phyloP scores from a whole-genome alignment of 192 early-diverging fungal genomes.

The Entophlyctis helioformis region DNA sequence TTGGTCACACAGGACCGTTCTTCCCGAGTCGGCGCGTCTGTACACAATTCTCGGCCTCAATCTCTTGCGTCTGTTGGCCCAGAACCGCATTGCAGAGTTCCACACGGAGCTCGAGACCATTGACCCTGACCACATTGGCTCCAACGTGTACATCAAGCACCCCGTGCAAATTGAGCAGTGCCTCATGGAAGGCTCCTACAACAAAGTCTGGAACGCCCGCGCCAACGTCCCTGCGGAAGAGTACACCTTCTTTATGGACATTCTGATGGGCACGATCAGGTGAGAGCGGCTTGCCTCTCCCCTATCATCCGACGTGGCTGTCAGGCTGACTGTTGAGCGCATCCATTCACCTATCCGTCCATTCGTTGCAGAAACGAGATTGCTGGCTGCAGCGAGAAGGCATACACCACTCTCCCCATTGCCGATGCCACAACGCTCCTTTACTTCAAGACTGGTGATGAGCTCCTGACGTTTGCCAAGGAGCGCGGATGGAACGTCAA shows the following conservation, averaged over 20 bases:
- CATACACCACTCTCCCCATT: conserved; percentile 73
- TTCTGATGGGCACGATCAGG: conserved; percentile 87
- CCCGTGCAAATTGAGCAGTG: conserved; percentile 91
- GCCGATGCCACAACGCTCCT: conserved; percentile 85
- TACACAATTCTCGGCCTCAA: conserved; percentile 88
- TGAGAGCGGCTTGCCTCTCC: too few species aligned
- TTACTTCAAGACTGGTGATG: conserved; percentile 72
- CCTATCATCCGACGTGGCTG: too few species aligned
- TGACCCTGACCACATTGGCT: conserved; percentile 64
- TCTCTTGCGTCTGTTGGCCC: conserved; percentile 80
- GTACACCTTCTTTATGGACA: conserved; percentile 89
- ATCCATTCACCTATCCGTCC: too few species aligned
- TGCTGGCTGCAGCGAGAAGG: conserved; percentile 90
- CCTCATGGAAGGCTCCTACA: conserved; percentile 96
- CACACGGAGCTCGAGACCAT: conserved; percentile 93
- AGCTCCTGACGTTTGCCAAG: conserved; percentile 74
- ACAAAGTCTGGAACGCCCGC: conserved; percentile 89
- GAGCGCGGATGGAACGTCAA: conserved; percentile 79
- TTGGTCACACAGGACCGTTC: conserved; percentile 11
- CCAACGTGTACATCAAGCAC: conserved; percentile 79
- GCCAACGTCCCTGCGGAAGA: conserved; percentile 80
- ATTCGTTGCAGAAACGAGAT: conserved; percentile 76
- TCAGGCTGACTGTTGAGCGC: too few species aligned
- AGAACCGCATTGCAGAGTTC: conserved; percentile 95
- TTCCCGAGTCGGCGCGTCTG: conserved; percentile 70